Conservation (phyloP, 2,329 filamentous ascomycete genomes). For the Lizonia empirigonia region DNA sequence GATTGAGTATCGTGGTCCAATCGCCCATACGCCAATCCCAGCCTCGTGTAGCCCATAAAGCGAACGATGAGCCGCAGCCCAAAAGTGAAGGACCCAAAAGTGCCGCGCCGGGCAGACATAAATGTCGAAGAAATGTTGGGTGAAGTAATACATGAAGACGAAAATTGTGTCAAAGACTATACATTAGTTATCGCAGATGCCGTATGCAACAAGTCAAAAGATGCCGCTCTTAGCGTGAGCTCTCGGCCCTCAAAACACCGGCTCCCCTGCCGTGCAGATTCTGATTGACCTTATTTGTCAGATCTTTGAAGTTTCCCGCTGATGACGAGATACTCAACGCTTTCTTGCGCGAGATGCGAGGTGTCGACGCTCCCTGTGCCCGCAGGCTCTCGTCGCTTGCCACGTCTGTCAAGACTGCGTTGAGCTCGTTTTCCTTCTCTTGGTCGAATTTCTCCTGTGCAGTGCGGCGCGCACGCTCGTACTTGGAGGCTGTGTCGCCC, state of each 20-base stretch:
- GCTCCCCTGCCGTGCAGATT: constrained; percentile 54
- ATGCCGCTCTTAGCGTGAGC: constrained; percentile 39
- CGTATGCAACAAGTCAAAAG: constrained; percentile 21
- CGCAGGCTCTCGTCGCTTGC: constrained; percentile 33
- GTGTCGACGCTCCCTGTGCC: constrained; percentile 40
- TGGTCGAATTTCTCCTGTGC: constrained; percentile 63
- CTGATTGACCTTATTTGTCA: constrained; percentile 54
- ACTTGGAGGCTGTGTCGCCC: constrained; percentile 64
- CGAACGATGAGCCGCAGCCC: constrained; percentile 21
- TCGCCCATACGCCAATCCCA: constrained; percentile 26
- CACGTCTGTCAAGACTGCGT: constrained; percentile 18
- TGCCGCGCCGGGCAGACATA: constrained; percentile 14
- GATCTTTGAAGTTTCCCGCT: constrained; percentile 51
- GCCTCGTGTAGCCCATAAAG: constrained; percentile 33
- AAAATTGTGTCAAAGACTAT: constrained; percentile 37
- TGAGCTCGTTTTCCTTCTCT: constrained; percentile 48
- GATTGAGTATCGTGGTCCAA: constrained; percentile 36
- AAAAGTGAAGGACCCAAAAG: constrained; percentile 5
- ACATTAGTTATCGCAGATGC: constrained; percentile 40
- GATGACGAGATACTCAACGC: constrained; percentile 46
- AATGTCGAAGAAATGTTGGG: constrained; percentile 9
- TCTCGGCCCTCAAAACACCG: constrained; percentile 54
- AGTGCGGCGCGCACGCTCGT: constrained; percentile 61
- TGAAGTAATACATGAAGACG: constrained; percentile 32
- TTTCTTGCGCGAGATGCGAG: constrained; percentile 52